These are phyloP conservation scores for Halteria grandinella DNA, from an alignment of 73 alveolate genomes.

Conservation along the genomic window DNA sequence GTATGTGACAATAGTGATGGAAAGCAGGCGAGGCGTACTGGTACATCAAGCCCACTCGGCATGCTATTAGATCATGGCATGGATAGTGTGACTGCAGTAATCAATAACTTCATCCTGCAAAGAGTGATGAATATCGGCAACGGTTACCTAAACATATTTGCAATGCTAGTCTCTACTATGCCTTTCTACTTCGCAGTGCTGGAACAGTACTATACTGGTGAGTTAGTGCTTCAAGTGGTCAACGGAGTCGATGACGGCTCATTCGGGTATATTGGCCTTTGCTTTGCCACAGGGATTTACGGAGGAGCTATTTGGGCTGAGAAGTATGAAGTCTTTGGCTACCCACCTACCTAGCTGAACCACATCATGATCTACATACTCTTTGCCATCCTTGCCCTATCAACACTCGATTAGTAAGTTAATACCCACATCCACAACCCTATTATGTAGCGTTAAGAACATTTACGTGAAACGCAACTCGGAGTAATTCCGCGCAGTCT, in stretches of 20 bases:
- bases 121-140: slow-evolving; percentile 38
- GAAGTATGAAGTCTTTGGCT: background rate
- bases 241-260: slow-evolving; percentile 74
- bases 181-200: slow-evolving; percentile 61
- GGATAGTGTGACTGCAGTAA: slow-evolving; percentile 66
- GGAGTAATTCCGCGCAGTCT: slow-evolving; percentile 4
- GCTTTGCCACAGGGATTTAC: slow-evolving; percentile 4
- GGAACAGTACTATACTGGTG: slow-evolving; percentile 64
- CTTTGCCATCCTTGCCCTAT: background rate
- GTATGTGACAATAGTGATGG: slow-evolving; percentile 88
- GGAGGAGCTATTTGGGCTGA: background rate
- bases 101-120: background rate
- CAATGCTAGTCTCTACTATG: slow-evolving; percentile 12
- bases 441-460: background rate
- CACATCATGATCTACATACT: slow-evolving; percentile 2
- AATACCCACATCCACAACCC: background rate
- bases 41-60: slow-evolving; percentile 86
- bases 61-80: slow-evolving; percentile 89
- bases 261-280: slow-evolving; percentile 7
- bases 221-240: slow-evolving; percentile 28
- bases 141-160: background rate
- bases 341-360: background rate
- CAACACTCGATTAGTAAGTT: background rate
- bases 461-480: slow-evolving; percentile 4
- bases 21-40: slow-evolving; percentile 89